Percentiles rank a stretch among this genome's conserved stretches.
Evolutionary conservation across 352 stramenopile genomes (phyloP).

Genomic region (Phytophthora fragariaefolia): DNA sequence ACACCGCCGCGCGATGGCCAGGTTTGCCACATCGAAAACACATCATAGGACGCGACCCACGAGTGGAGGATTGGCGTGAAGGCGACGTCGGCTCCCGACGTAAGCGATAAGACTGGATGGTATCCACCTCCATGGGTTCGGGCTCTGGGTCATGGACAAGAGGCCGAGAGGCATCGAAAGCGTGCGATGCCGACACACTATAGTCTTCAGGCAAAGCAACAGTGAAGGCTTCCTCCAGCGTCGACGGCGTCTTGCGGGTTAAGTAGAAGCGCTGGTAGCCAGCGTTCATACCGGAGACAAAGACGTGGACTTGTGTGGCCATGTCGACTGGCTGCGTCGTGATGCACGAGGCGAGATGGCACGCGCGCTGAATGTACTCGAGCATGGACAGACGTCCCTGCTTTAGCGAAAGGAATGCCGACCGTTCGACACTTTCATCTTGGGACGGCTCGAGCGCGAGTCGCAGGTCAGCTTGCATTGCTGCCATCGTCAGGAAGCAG

Average conservation of each 20-base stretch:
- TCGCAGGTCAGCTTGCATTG: constrained; percentile 15
- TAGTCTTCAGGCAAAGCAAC: constrained; percentile 23
- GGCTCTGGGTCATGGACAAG: background rate
- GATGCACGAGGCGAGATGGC: too few species aligned
- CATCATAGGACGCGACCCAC: background rate
- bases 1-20: constrained; percentile 22
- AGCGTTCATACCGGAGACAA: constrained; percentile 27
- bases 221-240: constrained; percentile 20
- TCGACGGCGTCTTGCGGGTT: constrained; percentile 9
- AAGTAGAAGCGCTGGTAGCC: constrained; percentile 27
- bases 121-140: constrained; percentile 23
- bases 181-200: constrained; percentile 21
- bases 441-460: constrained; percentile 28
- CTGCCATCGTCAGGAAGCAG: constrained; percentile 9
- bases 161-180: background rate
- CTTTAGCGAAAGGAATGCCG: constrained; percentile 11
- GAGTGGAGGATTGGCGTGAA: background rate
- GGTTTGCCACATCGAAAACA: constrained; percentile 14
- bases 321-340: too few species aligned
- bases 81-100: background rate
- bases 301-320: constrained; percentile 33
- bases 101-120: constrained; percentile 1
- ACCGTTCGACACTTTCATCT: constrained; percentile 18
- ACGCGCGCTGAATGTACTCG: too few species aligned
- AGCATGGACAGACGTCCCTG: too few species aligned